phyloP scores from a whole-genome alignment of 768 basidiomycete genomes.

The Boletus vermiculosoides region DNA sequence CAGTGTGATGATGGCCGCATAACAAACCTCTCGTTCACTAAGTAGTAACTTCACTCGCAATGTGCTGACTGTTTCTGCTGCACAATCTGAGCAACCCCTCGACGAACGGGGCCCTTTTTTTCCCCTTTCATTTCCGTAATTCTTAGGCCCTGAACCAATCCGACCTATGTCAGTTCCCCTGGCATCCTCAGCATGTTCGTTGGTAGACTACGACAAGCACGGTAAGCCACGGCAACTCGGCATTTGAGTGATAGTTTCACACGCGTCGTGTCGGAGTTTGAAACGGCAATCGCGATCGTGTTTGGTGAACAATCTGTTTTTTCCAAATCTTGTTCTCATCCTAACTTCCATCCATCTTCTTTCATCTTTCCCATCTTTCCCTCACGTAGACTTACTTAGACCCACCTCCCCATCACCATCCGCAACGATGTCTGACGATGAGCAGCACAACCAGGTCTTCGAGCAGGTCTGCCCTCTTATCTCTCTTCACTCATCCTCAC shows the following conservation, averaged over 20 bases:
- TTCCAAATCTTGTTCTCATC: conserved; percentile 24
- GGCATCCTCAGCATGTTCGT: neutral
- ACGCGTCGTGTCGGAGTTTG: conserved; percentile 43
- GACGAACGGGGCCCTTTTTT: neutral
- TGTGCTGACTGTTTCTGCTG: neutral
- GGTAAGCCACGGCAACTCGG: conserved; percentile 17
- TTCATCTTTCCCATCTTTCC: conserved; percentile 25
- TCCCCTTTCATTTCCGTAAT: neutral
- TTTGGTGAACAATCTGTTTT: conserved; percentile 6
- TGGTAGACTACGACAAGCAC: neutral
- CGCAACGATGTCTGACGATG: conserved; percentile 83
- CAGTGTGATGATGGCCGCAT: conserved; percentile 4
- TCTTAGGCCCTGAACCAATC: neutral
- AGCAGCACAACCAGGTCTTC: conserved; percentile 88
- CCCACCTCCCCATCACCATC: conserved; percentile 12
- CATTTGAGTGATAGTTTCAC: conserved; percentile 6
- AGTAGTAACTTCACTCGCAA: neutral
- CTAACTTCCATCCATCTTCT: conserved; percentile 23
- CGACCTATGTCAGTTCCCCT: neutral
- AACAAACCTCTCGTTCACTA: neutral
- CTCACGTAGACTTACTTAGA: conserved; percentile 25
- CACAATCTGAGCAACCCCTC: neutral
- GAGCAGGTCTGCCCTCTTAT: conserved; percentile 57
- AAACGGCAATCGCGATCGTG: conserved; percentile 34
- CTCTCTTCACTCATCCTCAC: conserved; percentile 5